These are phyloP conservation scores for Ceratopteris richardii DNA, from an alignment of 75 land plant genomes.

Conservation along the genomic window DNA sequence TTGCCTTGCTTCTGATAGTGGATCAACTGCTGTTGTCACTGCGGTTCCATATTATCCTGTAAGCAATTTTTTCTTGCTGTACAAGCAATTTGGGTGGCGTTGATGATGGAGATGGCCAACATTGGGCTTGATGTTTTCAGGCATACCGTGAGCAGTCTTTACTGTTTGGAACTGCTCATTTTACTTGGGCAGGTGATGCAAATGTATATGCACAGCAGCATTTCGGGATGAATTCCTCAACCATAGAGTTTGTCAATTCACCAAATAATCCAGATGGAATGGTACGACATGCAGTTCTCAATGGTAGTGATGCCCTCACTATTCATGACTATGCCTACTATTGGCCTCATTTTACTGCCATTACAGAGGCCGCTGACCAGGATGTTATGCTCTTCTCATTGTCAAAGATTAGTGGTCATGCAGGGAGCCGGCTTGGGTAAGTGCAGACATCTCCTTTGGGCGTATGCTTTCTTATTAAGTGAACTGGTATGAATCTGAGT, in stretches of 20 bases:
- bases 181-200: slow-evolving; percentile 45
- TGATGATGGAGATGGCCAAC: background rate
- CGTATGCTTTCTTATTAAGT: too few species aligned
- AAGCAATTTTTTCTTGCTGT: too few species aligned
- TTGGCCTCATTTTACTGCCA: slow-evolving; percentile 80
- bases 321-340: slow-evolving; percentile 67
- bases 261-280: slow-evolving; percentile 73
- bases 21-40: slow-evolving; percentile 34
- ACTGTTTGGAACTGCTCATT: slow-evolving; percentile 25
- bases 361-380: slow-evolving; percentile 44
- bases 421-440: slow-evolving; percentile 69
- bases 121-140: slow-evolving; percentile 17
- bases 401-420: slow-evolving; percentile 76
- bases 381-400: slow-evolving; percentile 71
- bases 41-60: slow-evolving; percentile 50
- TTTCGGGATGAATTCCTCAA: background rate
- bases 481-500: too few species aligned
- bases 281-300: slow-evolving; percentile 24
- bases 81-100: too few species aligned
- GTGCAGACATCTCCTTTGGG: too few species aligned
- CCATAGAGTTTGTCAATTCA: slow-evolving; percentile 58
- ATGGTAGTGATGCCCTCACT: slow-evolving; percentile 16
- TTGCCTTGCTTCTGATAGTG: slow-evolving; percentile 26
- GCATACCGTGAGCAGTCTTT: slow-evolving; percentile 34
- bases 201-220: slow-evolving; percentile 4